Evolutionary conservation across 257 asterid species (phyloP).

Genomic region (Phtheirospermum japonicum): DNA sequence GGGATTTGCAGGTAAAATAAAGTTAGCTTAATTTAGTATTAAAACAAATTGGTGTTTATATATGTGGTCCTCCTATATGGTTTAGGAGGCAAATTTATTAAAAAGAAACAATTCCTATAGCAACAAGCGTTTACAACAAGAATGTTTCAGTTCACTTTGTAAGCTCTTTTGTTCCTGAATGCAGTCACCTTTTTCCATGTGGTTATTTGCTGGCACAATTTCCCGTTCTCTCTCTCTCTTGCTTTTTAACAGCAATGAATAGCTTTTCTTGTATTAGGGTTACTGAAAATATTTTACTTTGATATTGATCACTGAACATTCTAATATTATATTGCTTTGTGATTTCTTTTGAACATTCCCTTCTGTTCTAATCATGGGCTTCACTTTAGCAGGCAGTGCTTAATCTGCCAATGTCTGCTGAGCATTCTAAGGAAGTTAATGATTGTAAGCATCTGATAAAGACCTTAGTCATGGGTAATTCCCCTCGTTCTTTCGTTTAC

Average conservation of each 20-base stretch:
- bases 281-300: background rate
- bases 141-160: constrained; percentile 16
- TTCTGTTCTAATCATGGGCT: constrained; percentile 28
- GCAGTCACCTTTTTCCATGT: constrained; percentile 7
- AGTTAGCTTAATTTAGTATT: background rate
- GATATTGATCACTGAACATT: background rate
- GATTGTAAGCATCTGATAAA: constrained; percentile 97
- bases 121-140: constrained; percentile 5
- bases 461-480: constrained; percentile 93
- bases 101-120: background rate
- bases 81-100: constrained; percentile 6
- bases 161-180: background rate
- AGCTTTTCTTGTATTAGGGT: constrained; percentile 15
- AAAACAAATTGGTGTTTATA: background rate
- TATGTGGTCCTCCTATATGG: constrained; percentile 7
- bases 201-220: constrained; percentile 1
- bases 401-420: constrained; percentile 75
- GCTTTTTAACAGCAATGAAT: background rate
- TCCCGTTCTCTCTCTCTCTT: background rate
- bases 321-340: background rate
- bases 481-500: constrained; percentile 26
- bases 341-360: constrained; percentile 16
- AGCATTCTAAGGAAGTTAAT: constrained; percentile 93
- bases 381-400: constrained; percentile 75
- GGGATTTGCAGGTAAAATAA: constrained; percentile 13